Base-by-base conservation (phyloP, 805 yeast species). In the Yarrowia sp. region DNA sequence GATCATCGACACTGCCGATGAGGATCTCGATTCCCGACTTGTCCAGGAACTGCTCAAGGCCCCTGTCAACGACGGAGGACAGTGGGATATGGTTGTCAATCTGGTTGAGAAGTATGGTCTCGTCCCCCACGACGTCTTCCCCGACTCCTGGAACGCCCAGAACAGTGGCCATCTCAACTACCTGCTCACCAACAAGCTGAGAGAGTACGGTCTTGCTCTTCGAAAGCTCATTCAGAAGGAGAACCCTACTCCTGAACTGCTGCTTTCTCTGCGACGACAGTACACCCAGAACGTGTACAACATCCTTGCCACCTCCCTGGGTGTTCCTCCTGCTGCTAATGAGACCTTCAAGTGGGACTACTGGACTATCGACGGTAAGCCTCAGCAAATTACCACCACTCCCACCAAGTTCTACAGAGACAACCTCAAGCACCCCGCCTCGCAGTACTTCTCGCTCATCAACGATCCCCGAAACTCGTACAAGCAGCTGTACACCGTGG, bases 11-110 rank as follows among this genome's bases (percentile, higher is more conserved):
- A 89, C 96, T 38, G 83, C 85, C 45, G 81, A 85, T 42, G 87
- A 88, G 75, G 87, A 83, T 55, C 84, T 88, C 66, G 92, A 87
- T 71, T 87, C 92, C 0, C 83, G 96, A 72, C 79, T 90, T 69
- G 85, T 91, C 64, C 90, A 88, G 78, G 85, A 84, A 72, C 78
- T 91, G 56, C 80, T 91, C 68, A 73, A 80, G 4, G 88, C 85
- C 63, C 96, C 97, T 22, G 86, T 87, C 55, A 77, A 84, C 70
- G 97, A 92, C 75, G 97, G 97, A 73, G 97, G 97, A 64, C 97
- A 91, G 78, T 91, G 89, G 83, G 88, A 89, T 72, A 89, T 91
- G 95, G 85, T 90, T 75, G 82, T 88, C 58, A 90, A 91, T 77
- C 77, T 92, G 68, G 84, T 91, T 63, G 86, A 87, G 71, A 92